Conservation (phyloP, 805 yeast genomes). For the Kluyveromyces lactis region DNA sequence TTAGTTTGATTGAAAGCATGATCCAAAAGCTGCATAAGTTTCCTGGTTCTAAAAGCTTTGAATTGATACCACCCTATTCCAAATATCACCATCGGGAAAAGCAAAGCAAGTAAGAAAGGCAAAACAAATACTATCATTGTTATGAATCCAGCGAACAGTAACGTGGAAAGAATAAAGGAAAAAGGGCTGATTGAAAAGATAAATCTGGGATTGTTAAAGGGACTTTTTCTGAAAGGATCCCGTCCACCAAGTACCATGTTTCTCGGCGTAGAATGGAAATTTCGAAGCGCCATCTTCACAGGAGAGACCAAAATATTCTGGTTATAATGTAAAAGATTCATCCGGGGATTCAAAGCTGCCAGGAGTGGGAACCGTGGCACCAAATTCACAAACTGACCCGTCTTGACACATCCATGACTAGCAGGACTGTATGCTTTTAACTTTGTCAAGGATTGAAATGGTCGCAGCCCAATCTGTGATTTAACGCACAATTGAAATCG, state of each 20-base stretch:
- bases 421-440: too few relatives aligned
- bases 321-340: too few relatives aligned
- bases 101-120: constrained; percentile 13
- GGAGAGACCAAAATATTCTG: too few relatives aligned
- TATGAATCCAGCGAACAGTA: constrained; percentile 12
- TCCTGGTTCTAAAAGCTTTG: constrained; percentile 16
- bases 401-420: too few relatives aligned
- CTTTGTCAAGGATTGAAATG: too few relatives aligned
- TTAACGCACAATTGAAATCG: too few relatives aligned
- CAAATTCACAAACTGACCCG: too few relatives aligned
- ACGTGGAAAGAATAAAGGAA: not conserved
- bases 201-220: not conserved
- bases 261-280: too few relatives aligned
- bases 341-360: too few relatives aligned
- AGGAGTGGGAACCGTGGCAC: too few relatives aligned
- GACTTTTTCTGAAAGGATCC: not conserved
- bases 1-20: constrained; percentile 11
- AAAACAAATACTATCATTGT: constrained; percentile 10
- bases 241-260: not conserved
- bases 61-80: constrained; percentile 18
- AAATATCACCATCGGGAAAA: constrained; percentile 19
- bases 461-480: too few relatives aligned
- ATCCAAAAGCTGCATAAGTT: constrained; percentile 11
- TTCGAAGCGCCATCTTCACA: too few relatives aligned
- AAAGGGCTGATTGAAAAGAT: not conserved